Evolutionary conservation across 495 filamentous ascomycete genomes (phyloP).

Genomic region (Tetracladium setigerum): DNA sequence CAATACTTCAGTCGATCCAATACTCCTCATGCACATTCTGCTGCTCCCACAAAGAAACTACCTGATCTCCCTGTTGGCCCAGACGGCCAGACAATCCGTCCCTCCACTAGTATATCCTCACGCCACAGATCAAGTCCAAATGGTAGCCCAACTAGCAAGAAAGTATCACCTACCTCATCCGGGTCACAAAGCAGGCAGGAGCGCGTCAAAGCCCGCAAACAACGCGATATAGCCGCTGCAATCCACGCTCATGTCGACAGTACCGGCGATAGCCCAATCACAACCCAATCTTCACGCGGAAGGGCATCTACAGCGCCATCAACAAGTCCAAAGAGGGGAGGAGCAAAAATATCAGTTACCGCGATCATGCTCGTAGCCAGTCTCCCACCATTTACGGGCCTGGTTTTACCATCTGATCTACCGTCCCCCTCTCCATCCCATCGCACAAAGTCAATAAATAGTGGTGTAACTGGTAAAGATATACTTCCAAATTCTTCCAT

Average conservation of each 20-base stretch:
- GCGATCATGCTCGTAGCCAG: constrained; percentile 17
- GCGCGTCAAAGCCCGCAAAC: constrained; percentile 14
- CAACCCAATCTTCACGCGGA: neutral
- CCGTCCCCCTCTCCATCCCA: too few relatives aligned
- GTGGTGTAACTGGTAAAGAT: too few relatives aligned
- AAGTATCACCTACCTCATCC: neutral
- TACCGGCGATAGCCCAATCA: neutral
- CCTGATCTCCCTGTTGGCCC: constrained; percentile 8
- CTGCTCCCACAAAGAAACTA: constrained; percentile 1
- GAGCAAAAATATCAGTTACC: neutral
- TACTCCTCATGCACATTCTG: neutral
- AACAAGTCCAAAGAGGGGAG: neutral
- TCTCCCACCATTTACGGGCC: constrained; percentile 1
- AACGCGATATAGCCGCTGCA: constrained; percentile 10
- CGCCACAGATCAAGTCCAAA: neutral
- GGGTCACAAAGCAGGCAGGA: constrained; percentile 8
- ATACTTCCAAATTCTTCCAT: too few relatives aligned
- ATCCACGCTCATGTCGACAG: neutral
- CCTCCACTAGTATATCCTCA: neutral
- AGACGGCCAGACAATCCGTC: neutral
- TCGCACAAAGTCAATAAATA: too few relatives aligned
- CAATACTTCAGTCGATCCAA: neutral
- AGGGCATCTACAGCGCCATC: neutral
- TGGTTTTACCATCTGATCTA: neutral
- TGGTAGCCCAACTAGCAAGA: neutral